phyloP scores from a whole-genome alignment of 495 filamentous ascomycete genomes.

The Platismatia glauca region DNA sequence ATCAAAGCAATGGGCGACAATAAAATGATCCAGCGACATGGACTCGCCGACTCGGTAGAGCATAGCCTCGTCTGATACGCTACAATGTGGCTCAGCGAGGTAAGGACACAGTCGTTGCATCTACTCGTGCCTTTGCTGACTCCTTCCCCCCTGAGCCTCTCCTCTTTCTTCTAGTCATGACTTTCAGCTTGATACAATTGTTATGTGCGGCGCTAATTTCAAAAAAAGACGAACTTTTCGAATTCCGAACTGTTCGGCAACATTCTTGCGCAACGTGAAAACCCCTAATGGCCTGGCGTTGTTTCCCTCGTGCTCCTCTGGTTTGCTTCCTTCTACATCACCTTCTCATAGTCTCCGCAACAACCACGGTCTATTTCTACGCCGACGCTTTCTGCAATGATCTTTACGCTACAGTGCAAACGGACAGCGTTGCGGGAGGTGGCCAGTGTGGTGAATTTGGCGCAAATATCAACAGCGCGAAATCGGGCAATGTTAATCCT shows the following conservation, averaged over 20 bases:
- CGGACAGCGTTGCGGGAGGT: neutral
- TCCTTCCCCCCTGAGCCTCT: neutral
- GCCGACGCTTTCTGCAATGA: neutral
- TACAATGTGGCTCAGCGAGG: too few relatives aligned
- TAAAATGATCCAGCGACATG: too few relatives aligned
- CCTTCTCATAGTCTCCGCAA: neutral
- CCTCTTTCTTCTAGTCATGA: too few relatives aligned
- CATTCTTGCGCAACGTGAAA: too few relatives aligned
- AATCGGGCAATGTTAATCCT: neutral
- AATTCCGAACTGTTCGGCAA: too few relatives aligned
- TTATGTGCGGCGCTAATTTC: too few relatives aligned
- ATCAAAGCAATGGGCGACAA: too few relatives aligned
- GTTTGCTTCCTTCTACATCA: neutral
- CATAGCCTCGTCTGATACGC: too few relatives aligned
- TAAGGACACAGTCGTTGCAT: neutral
- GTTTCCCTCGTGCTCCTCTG: neutral
- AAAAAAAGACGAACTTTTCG: too few relatives aligned
- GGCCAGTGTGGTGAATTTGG: neutral
- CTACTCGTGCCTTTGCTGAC: neutral
- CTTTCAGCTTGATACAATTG: too few relatives aligned
- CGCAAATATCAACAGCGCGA: neutral
- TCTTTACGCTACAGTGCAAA: neutral
- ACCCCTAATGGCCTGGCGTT: neutral
- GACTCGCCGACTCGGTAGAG: too few relatives aligned
- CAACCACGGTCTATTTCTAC: neutral